phyloP scores from a whole-genome alignment of 345 rosid genomes.

The Cardiospermum halicacabum region DNA sequence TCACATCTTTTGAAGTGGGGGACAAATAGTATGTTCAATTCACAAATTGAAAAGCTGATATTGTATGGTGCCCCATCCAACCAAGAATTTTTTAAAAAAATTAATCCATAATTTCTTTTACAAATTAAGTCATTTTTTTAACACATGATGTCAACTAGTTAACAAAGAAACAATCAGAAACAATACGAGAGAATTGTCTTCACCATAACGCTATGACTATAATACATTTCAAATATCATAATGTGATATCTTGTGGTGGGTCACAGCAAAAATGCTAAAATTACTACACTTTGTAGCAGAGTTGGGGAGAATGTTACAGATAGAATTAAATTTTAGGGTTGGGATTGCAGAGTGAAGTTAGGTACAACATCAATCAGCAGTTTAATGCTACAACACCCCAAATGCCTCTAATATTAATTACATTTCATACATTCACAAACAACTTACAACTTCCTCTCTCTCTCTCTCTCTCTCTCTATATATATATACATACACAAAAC shows the following conservation, averaged over 20 bases:
- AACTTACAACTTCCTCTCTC: background rate
- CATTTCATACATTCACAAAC: constrained; percentile 7
- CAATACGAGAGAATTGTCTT: background rate
- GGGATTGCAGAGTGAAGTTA: background rate
- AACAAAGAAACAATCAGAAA: background rate
- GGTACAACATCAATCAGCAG: background rate
- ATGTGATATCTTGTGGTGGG: background rate
- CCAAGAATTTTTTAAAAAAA: too few species aligned
- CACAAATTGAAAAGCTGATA: too few species aligned
- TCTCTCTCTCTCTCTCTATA: too few species aligned
- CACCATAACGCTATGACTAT: too few species aligned
- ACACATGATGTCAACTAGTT: too few species aligned
- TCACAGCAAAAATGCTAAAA: background rate
- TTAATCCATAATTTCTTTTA: too few species aligned
- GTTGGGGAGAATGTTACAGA: background rate
- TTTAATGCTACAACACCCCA: background rate
- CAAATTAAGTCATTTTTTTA: too few species aligned
- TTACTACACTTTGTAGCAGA: background rate
- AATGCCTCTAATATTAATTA: background rate
- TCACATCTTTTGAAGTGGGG: too few species aligned
- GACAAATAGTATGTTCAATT: too few species aligned
- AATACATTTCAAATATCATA: background rate
- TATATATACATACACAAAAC: constrained; percentile 10
- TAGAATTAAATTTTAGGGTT: background rate
- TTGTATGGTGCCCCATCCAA: too few species aligned